Evolutionary conservation across 179 eudicot genomes (phyloP).

Genomic region (Silene coronaria): DNA sequence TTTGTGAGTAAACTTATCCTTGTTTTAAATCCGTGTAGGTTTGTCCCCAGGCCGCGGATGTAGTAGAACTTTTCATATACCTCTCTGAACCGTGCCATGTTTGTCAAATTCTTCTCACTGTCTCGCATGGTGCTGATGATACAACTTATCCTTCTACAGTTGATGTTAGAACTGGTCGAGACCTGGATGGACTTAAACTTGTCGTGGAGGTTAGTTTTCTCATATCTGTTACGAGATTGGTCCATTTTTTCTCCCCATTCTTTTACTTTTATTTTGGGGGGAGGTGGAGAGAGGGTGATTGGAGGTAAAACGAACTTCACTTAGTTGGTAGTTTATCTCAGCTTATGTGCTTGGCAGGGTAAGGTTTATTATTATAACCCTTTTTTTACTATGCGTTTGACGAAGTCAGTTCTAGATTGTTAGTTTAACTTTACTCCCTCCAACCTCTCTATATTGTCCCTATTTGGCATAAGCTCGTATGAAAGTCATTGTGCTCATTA

Average conservation of each 20-base stretch:
- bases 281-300: background rate
- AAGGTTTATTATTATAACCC: background rate
- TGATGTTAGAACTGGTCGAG: constrained; percentile 87
- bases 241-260: background rate
- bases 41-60: constrained; percentile 86
- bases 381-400: background rate
- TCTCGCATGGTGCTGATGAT: constrained; percentile 97
- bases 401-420: background rate
- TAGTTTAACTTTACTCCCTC: background rate
- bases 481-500: background rate
- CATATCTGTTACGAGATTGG: background rate
- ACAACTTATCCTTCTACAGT: constrained; percentile 82
- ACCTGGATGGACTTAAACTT: constrained; percentile 88
- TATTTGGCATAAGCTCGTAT: no score
- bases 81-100: constrained; percentile 98
- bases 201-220: constrained; percentile 67
- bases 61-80: constrained; percentile 82
- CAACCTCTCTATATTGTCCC: background rate
- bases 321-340: no score
- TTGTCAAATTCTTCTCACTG: constrained; percentile 90
- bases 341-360: background rate
- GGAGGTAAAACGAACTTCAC: background rate
- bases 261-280: no score
- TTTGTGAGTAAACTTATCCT: background rate
- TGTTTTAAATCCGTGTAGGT: constrained; percentile 41